phyloP scores from a whole-genome alignment of 495 filamentous ascomycete genomes.

The Podospora didyma region DNA sequence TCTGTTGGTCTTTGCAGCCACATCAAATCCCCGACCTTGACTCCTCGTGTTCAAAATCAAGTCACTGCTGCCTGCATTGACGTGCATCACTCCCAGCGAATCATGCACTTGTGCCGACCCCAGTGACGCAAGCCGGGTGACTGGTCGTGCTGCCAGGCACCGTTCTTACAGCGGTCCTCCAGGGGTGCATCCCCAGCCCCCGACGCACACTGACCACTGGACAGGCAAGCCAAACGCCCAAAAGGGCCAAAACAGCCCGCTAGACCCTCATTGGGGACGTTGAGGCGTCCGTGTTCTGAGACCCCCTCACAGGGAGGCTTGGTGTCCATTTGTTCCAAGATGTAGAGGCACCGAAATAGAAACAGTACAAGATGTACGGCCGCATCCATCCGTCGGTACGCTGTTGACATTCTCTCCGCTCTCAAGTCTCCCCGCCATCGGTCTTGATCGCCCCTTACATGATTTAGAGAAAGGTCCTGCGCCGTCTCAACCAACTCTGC shows the following conservation, averaged over 20 bases:
- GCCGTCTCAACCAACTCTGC: no score
- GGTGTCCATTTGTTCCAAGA: slow-evolving; percentile 1
- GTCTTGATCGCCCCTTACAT: no score
- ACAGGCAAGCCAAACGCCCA: slow-evolving; percentile 4
- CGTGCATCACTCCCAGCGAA: neutral
- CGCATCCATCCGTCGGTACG: neutral
- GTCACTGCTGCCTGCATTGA: slow-evolving; percentile 5
- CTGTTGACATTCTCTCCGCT: neutral
- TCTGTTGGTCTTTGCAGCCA: neutral
- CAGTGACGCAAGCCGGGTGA: slow-evolving; percentile 6
- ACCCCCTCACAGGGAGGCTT: neutral
- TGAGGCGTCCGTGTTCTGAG: no score
- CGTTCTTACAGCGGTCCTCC: neutral
- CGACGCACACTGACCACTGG: neutral
- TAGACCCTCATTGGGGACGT: neutral
- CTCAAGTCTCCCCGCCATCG: no score
- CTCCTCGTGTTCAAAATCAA: slow-evolving; percentile 9
- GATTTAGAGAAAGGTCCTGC: no score
- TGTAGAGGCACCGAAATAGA: slow-evolving; percentile 4
- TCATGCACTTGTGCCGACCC: neutral
- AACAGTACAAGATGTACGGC: neutral
- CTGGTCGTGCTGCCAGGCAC: slow-evolving; percentile 3
- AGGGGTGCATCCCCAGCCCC: no score
- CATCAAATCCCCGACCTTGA: neutral
- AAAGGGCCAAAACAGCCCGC: slow-evolving; percentile 4